These are phyloP conservation scores for Coemansia sp. DNA, from an alignment of 192 early-diverging fungal species.

Conservation along the genomic window DNA sequence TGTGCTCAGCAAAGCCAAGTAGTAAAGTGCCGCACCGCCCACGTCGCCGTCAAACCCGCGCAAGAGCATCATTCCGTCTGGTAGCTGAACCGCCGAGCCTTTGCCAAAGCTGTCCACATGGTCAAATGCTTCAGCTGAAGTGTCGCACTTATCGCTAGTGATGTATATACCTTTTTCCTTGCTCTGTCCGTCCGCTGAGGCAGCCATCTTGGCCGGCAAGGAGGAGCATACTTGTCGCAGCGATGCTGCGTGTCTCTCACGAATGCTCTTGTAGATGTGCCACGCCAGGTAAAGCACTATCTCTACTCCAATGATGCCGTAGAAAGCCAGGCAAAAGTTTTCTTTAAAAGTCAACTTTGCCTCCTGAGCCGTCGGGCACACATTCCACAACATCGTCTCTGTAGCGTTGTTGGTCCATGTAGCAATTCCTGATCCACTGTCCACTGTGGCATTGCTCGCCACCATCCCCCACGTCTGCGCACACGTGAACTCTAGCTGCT, in stretches of 20 bases:
- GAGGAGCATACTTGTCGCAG: conserved; percentile 32
- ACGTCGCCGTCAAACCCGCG: conserved; percentile 64
- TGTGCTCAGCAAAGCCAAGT: conserved; percentile 58
- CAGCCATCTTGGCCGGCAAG: conserved; percentile 8
- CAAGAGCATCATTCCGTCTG: conserved; percentile 56
- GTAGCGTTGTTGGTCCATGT: conserved; percentile 25
- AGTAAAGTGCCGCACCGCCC: conserved; percentile 58
- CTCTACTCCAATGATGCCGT: conserved; percentile 52
- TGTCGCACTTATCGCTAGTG: not conserved
- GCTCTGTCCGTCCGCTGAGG: not conserved
- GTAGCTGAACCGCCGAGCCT: conserved; percentile 13
- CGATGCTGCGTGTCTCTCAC: conserved; percentile 21
- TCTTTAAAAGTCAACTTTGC: conserved; percentile 56
- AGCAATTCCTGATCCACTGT: conserved; percentile 9
- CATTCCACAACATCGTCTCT: conserved; percentile 42
- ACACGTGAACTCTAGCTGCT: conserved; percentile 41
- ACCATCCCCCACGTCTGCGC: conserved; percentile 28
- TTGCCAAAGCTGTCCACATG: not conserved
- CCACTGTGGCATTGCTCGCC: conserved; percentile 19
- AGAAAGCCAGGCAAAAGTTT: conserved; percentile 61
- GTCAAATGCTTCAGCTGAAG: not conserved
- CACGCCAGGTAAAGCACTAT: conserved; percentile 53
- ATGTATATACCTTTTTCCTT: not conserved
- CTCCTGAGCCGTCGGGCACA: conserved; percentile 55
- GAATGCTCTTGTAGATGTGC: conserved; percentile 57